Percentiles rank a stretch among this genome's conserved stretches.
These are phyloP conservation scores for Paramecium pentaurelia DNA, from an alignment of 73 alveolate genomes.

Conservation along the genomic window DNA sequence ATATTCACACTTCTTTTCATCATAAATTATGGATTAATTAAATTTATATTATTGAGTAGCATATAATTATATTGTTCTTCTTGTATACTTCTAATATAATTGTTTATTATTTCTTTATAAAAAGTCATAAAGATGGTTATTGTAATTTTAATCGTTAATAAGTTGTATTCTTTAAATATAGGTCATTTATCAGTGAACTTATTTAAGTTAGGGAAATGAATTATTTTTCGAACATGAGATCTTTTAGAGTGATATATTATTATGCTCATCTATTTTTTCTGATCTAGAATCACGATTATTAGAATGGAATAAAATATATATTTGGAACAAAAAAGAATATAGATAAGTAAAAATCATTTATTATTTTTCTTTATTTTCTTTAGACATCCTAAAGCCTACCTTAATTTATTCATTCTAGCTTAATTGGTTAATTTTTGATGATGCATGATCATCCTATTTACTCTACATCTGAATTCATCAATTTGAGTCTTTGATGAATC, in stretches of 20 bases:
- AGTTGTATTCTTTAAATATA: neutral
- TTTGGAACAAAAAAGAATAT: neutral
- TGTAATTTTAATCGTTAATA: neutral
- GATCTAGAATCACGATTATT: neutral
- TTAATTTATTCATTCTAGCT: constrained; percentile 7
- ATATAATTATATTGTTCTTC: neutral
- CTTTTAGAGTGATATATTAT: neutral
- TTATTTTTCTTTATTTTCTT: constrained; percentile 17
- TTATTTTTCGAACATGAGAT: neutral
- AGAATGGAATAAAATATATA: neutral
- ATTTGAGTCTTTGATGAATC: neutral
- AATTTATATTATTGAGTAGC: neutral
- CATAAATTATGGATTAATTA: neutral
- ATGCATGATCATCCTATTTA: constrained; percentile 39
- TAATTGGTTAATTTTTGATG: neutral
- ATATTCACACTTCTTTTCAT: neutral
- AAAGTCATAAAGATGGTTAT: neutral
- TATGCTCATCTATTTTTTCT: neutral
- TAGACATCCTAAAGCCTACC: neutral
- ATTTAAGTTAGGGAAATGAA: neutral
- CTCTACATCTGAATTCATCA: constrained; percentile 30
- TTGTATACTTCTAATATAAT: neutral
- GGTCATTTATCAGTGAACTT: neutral
- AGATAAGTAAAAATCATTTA: neutral
- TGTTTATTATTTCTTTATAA: neutral